phyloP scores from a whole-genome alignment of 148 eudicot species.

The Rhododendron molle region DNA sequence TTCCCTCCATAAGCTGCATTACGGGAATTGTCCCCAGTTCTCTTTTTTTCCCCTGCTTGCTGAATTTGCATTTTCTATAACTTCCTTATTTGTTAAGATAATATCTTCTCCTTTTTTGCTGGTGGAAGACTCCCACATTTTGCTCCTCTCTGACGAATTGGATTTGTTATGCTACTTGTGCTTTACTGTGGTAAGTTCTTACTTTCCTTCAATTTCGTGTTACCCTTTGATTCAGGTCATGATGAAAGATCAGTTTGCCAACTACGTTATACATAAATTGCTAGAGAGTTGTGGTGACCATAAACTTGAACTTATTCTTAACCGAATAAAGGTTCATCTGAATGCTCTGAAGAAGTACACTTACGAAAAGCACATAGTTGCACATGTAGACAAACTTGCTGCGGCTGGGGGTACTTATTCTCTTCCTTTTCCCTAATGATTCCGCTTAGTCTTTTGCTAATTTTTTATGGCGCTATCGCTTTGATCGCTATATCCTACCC shows the following conservation, averaged over 20 bases:
- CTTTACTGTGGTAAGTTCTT: not conserved
- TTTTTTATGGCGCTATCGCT: not conserved
- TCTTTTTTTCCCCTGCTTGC: too few relatives aligned
- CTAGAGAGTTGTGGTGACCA: conserved; percentile 88
- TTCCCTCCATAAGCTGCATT: too few relatives aligned
- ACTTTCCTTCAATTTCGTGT: not conserved
- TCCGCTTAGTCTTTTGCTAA: not conserved
- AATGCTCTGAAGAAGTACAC: conserved; percentile 92
- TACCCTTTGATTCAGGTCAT: conserved; percentile 49
- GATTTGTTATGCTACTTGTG: not conserved
- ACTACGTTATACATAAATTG: conserved; percentile 50
- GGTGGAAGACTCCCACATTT: not conserved
- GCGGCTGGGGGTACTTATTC: conserved; percentile 73
- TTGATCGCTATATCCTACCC: too few relatives aligned
- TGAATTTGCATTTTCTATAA: not conserved
- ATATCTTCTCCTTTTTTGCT: not conserved
- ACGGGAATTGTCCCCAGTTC: too few relatives aligned
- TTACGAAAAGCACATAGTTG: conserved; percentile 88
- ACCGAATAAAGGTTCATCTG: conserved; percentile 78
- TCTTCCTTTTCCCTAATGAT: not conserved
- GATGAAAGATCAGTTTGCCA: conserved; percentile 87
- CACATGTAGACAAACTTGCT: conserved; percentile 94
- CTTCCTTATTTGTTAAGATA: not conserved
- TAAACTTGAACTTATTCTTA: conserved; percentile 67
- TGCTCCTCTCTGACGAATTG: not conserved